Conservation (phyloP, 768 basidiomycete species). For the Serendipita indica region DNA sequence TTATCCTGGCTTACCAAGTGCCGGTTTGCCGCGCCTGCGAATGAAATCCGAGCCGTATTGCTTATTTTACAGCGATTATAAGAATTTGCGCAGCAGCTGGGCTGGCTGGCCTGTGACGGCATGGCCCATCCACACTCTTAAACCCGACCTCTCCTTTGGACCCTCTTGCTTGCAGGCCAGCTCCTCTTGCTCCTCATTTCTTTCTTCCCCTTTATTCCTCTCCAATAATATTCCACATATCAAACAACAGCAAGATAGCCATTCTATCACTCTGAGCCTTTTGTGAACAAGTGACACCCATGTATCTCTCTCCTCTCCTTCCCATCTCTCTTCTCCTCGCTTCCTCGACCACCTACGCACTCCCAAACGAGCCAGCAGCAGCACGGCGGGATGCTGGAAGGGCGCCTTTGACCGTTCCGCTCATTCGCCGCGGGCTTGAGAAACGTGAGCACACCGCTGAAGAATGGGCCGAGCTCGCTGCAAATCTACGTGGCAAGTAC, state of each 20-base stretch:
- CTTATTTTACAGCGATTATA: too few relatives aligned
- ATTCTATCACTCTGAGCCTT: too few relatives aligned
- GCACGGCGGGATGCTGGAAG: not conserved
- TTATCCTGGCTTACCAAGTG: not conserved
- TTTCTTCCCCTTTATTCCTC: not conserved
- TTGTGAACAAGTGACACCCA: too few relatives aligned
- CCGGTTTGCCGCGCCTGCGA: not conserved
- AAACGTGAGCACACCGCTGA: not conserved
- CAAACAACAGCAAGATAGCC: too few relatives aligned
- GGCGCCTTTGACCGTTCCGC: not conserved
- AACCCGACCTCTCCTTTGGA: not conserved
- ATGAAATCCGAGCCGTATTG: too few relatives aligned
- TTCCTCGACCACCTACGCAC: not conserved
- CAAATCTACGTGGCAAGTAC: not conserved
- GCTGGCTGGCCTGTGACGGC: too few relatives aligned
- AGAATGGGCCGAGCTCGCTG: constrained; percentile 6
- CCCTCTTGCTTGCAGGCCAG: not conserved
- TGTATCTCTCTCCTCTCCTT: not conserved
- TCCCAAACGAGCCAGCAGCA: too few relatives aligned
- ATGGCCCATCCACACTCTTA: not conserved
- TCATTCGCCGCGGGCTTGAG: not conserved
- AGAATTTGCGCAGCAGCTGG: too few relatives aligned
- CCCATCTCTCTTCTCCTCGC: not conserved
- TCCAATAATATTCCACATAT: too few relatives aligned
- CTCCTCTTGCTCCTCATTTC: not conserved